Base-by-base conservation (phyloP, 495 filamentous ascomycete genomes). In the Penicillium nucicola region DNA sequence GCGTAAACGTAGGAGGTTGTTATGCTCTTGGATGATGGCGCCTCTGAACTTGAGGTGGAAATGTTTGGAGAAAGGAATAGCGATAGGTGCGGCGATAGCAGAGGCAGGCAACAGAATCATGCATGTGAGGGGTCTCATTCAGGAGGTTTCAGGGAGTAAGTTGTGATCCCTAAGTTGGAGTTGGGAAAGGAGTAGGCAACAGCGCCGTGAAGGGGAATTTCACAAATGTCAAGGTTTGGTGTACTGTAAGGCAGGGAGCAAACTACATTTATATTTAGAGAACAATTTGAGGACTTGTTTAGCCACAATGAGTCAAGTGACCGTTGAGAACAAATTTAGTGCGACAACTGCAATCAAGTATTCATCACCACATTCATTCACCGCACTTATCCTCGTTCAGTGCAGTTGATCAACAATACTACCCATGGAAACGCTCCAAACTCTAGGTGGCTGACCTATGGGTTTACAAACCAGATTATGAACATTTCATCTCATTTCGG, bases 41-140 rank as follows among this genome's bases (percentile, higher is more conserved):
- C 59, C 69, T 2, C 53, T 52, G 10, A 72, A 75, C 62, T 76
- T 76, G 31, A 80, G 63, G 42, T 69, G 60, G 57, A 77, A 80
- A 14, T 60, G 50, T 17, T 59, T 60, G 3, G 60, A 6, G 31
- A 23, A 23, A 23, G 58, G 13, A 22, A 42, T 56, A 42, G 52
- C 49, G 42, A 60, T 10, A 9, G 55, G 53, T 44, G 33, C 61
- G 15, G 66, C 66, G 10, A 61, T 39, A 35, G 49, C 63, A 6
- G 64, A 50, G 18, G 66, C 56, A 32, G 59, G 48, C 25, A 73
- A 44, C 10, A 72, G 28, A 30, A 61, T 50, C 40, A 73, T 49
- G 10, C 54, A 53, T 23, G 63, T 35, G 59, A 73, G 38, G 52
- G 71, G 52, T 45, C 67, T 70, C 70, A 73, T 73, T 22, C 30